These are phyloP conservation scores for Plasmodium yoelii DNA, from an alignment of 169 alveolate species.

Conservation along the genomic window DNA sequence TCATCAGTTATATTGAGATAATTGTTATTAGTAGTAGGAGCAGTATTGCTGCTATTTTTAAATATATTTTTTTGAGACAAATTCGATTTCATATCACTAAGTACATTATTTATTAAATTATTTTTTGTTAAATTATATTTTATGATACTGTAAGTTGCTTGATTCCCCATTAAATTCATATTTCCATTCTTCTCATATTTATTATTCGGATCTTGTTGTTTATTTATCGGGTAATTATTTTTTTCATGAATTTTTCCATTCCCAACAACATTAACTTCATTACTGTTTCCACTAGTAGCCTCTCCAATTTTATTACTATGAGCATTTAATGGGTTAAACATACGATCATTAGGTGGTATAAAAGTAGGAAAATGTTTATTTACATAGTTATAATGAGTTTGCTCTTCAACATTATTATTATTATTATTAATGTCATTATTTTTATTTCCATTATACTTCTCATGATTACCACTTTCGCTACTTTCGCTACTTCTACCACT, in stretches of 20 bases:
- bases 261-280: too few relatives aligned
- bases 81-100: slow-evolving; percentile 34
- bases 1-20: slow-evolving; percentile 12
- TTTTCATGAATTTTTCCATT: too few relatives aligned
- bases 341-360: too few relatives aligned
- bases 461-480: not conserved
- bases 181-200: slow-evolving; percentile 10
- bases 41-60: not conserved
- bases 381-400: too few relatives aligned
- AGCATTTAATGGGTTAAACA: too few relatives aligned
- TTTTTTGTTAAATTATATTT: slow-evolving; percentile 28
- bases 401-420: not conserved
- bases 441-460: not conserved
- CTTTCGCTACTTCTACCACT: not conserved
- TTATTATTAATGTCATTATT: not conserved
- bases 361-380: too few relatives aligned
- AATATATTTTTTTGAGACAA: slow-evolving; percentile 26
- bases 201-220: not conserved
- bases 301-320: too few relatives aligned
- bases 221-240: too few relatives aligned
- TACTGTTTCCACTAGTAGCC: too few relatives aligned
- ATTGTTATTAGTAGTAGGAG: not conserved
- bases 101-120: slow-evolving; percentile 34
- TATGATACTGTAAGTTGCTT: slow-evolving; percentile 30
- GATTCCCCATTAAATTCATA: slow-evolving; percentile 20